Conservation (phyloP, 2,329 filamentous ascomycete genomes). For the Monosporascus sp. region DNA sequence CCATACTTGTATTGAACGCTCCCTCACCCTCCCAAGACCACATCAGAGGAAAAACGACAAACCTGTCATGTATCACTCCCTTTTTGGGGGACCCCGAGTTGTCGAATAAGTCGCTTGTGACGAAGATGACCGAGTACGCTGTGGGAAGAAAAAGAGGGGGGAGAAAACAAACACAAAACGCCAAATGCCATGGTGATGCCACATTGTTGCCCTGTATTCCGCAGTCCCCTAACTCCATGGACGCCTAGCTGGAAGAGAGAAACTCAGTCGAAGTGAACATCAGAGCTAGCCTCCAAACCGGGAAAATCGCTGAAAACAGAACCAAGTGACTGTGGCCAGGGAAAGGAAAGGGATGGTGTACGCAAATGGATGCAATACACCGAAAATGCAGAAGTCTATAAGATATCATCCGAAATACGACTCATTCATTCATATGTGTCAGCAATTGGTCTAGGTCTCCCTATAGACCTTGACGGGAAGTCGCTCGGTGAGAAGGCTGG, state of each 20-base stretch:
- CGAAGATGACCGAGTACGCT: constrained; percentile 6
- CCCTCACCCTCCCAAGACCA: too few species aligned
- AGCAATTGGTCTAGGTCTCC: background rate
- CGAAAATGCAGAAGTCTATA: constrained; percentile 14
- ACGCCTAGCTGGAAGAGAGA: background rate
- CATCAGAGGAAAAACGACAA: background rate
- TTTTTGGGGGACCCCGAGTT: background rate
- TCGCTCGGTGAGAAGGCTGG: constrained; percentile 12
- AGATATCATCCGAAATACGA: constrained; percentile 5
- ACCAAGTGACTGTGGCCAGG: background rate
- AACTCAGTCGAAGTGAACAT: background rate
- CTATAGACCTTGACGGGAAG: constrained; percentile 21
- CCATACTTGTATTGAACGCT: too few species aligned
- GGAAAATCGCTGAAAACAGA: background rate
- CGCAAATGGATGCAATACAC: background rate
- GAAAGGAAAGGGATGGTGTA: background rate
- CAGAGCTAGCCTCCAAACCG: constrained; percentile 4
- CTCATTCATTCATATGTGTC: background rate
- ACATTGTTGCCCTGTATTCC: background rate
- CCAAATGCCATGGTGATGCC: background rate
- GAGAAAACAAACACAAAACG: background rate
- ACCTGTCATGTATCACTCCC: background rate
- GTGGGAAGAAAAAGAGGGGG: constrained; percentile 1
- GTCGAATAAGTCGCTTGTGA: constrained; percentile 5
- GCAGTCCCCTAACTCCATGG: background rate